These are phyloP conservation scores for Pichia sporocuriosa DNA, from an alignment of 805 yeast species.

Conservation along the genomic window DNA sequence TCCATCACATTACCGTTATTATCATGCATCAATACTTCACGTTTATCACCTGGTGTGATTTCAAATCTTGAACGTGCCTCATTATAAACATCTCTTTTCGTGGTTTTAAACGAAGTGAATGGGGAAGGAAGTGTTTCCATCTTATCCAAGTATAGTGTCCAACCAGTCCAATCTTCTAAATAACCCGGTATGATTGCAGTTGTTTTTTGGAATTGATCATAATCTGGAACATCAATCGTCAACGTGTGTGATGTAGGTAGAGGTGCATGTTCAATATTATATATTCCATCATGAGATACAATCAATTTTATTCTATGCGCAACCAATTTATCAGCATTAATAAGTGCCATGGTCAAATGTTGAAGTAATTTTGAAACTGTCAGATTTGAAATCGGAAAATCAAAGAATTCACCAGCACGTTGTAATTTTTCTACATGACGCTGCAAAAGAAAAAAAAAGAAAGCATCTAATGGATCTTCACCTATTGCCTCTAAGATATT, in stretches of 20 bases:
- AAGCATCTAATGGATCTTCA: constrained; percentile 20
- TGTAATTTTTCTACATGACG: constrained; percentile 59
- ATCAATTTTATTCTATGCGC: constrained; percentile 45
- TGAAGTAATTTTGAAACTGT: constrained; percentile 36
- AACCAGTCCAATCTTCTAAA: constrained; percentile 25
- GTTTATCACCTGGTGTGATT: constrained; percentile 26
- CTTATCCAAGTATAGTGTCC: constrained; percentile 59
- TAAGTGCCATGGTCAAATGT: constrained; percentile 34
- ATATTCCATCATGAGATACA: constrained; percentile 24
- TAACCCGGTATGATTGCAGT: neutral
- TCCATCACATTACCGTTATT: constrained; percentile 59
- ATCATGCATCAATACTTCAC: constrained; percentile 69
- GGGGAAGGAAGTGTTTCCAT: constrained; percentile 52
- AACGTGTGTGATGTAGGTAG: constrained; percentile 8
- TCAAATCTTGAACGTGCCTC: constrained; percentile 47
- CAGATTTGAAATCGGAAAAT: constrained; percentile 33
- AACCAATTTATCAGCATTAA: constrained; percentile 22
- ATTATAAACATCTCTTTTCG: constrained; percentile 57
- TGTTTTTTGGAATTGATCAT: constrained; percentile 2
- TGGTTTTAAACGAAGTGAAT: constrained; percentile 85
- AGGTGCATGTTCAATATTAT: constrained; percentile 30
- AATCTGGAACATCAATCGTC: constrained; percentile 5
- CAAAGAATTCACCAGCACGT: constrained; percentile 48
- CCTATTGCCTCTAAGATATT: constrained; percentile 21
- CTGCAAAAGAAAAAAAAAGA: constrained; percentile 52